phyloP scores from a whole-genome alignment of 345 rosid species.

The Clausena lansium region DNA sequence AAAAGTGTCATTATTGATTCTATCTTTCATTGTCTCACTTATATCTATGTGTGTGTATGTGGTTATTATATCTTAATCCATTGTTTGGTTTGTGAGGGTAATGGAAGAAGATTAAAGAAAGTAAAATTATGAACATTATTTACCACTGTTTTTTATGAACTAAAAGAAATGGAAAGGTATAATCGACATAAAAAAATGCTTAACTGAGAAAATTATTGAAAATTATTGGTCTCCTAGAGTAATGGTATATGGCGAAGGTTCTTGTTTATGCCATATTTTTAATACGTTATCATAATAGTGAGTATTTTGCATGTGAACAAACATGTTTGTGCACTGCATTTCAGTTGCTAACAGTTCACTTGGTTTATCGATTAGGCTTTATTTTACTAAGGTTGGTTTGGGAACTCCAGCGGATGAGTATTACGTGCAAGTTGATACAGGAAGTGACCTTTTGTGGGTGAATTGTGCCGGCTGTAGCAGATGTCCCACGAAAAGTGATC shows the following conservation, averaged over 20 bases:
- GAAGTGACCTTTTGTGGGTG: slow-evolving; percentile 93
- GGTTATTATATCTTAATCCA: neutral
- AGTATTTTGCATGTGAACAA: neutral
- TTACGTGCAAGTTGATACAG: slow-evolving; percentile 88
- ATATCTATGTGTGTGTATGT: too few relatives aligned
- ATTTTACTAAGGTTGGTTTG: slow-evolving; percentile 63
- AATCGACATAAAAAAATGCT: neutral
- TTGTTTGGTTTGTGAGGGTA: neutral
- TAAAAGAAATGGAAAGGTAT: neutral
- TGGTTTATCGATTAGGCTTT: slow-evolving; percentile 52
- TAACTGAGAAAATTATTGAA: too few relatives aligned
- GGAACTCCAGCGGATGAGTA: slow-evolving; percentile 76
- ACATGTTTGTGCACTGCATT: neutral
- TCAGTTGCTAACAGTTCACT: slow-evolving; percentile 25
- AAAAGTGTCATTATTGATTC: neutral
- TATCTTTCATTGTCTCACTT: neutral
- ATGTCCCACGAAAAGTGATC: slow-evolving; percentile 71
- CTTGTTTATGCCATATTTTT: neutral
- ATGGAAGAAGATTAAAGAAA: neutral
- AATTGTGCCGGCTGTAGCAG: slow-evolving; percentile 62
- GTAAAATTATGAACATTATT: neutral
- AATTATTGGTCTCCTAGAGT: neutral
- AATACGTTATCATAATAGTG: neutral
- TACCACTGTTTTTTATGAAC: neutral
- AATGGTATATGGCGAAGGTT: neutral